These are phyloP conservation scores for Zostera marina DNA, from an alignment of 116 monocot species.

Conservation along the genomic window DNA sequence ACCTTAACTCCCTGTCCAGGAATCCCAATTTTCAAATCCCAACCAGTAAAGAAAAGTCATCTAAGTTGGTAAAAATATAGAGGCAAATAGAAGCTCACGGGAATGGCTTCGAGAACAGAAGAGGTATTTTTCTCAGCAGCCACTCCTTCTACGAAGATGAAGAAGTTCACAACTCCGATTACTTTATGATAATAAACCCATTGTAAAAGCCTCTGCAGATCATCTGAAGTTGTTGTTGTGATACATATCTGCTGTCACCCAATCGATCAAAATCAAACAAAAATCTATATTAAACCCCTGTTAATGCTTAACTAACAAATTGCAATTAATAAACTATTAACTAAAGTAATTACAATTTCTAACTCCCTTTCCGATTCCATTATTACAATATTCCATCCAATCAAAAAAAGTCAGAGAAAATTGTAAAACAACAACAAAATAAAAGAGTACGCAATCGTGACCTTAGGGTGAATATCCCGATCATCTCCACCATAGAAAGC, in stretches of 20 bases:
- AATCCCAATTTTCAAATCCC: too few species aligned
- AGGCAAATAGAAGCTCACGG: conserved; percentile 29
- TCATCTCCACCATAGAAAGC: conserved; percentile 41
- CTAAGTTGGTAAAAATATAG: neutral
- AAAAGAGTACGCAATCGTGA: conserved; percentile 10
- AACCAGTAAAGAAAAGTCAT: too few species aligned
- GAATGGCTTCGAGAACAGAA: conserved; percentile 70
- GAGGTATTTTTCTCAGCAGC: conserved; percentile 62
- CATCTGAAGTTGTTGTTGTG: conserved; percentile 79
- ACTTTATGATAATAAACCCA: conserved; percentile 95
- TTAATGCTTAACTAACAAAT: neutral
- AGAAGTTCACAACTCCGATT: conserved; percentile 64
- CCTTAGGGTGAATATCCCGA: conserved; percentile 47
- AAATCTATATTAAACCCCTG: neutral
- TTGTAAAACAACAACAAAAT: neutral
- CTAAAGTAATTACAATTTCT: neutral
- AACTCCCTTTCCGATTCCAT: neutral
- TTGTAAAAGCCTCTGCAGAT: conserved; percentile 85
- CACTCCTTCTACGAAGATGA: conserved; percentile 90
- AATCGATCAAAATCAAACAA: neutral
- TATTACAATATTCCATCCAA: neutral
- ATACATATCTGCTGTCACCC: conserved; percentile 60
- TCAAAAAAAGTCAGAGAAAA: neutral
- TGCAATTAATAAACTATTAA: neutral
- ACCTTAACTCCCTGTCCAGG: conserved; percentile 69